Conservation (phyloP, 2,329 filamentous ascomycete species). For the Phoma sp. region DNA sequence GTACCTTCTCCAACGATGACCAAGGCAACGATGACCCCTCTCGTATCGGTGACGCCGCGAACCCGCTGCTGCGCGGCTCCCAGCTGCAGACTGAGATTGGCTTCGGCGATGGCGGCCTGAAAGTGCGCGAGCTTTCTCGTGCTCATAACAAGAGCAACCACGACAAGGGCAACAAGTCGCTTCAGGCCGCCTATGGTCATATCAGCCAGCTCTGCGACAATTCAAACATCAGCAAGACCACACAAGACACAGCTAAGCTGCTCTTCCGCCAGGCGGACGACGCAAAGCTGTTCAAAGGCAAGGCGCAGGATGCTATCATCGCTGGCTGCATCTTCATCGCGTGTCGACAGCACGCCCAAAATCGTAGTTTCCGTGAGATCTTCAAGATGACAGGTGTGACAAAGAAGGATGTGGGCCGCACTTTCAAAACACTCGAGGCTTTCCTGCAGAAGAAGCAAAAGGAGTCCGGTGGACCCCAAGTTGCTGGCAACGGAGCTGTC, state of each 20-base stretch:
- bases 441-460: constrained; percentile 74
- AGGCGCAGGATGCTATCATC: constrained; percentile 90
- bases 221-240: constrained; percentile 70
- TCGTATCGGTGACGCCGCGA: constrained; percentile 93
- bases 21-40: constrained; percentile 95
- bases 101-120: constrained; percentile 74
- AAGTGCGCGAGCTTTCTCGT: constrained; percentile 76
- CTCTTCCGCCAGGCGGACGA: constrained; percentile 96
- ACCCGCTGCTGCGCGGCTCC: constrained; percentile 86
- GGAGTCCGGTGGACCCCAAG: constrained; percentile 27
- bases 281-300: constrained; percentile 91
- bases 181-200: constrained; percentile 84
- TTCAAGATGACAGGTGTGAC: constrained; percentile 90
- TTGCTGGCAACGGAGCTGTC: constrained; percentile 49
- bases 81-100: constrained; percentile 89
- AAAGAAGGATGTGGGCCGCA: constrained; percentile 96
- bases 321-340: constrained; percentile 98
- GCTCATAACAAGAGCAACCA: constrained; percentile 81
- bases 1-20: constrained; percentile 98
- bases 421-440: constrained; percentile 89
- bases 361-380: constrained; percentile 92
- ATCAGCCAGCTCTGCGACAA: constrained; percentile 84
- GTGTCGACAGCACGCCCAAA: constrained; percentile 85
- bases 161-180: constrained; percentile 81
- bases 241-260: constrained; percentile 89